These are phyloP conservation scores for Dendrocalamus latiflorus DNA, from an alignment of 202 grass and related monocot species.

Conservation along the genomic window DNA sequence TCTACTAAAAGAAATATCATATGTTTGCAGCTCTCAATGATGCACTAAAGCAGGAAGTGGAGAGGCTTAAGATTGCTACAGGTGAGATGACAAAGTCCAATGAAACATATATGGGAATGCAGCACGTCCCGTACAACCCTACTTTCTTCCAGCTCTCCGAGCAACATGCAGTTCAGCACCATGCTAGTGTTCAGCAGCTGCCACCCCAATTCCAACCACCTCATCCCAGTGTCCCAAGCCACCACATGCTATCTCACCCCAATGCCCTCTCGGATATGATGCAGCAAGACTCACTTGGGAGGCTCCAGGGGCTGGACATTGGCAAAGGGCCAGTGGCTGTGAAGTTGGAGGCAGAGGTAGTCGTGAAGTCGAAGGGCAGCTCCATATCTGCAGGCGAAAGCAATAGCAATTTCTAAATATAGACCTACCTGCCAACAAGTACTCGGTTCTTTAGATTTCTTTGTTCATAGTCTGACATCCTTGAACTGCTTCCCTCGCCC, in stretches of 20 bases:
- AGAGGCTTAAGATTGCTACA: conserved; percentile 85
- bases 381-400: conserved; percentile 73
- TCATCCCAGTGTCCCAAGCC: conserved; percentile 39
- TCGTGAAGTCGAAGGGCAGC: conserved; percentile 64
- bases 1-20: conserved; percentile 13
- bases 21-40: conserved; percentile 81
- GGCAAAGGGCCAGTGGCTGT: conserved; percentile 57
- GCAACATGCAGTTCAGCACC: conserved; percentile 51
- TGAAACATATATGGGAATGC: conserved; percentile 69
- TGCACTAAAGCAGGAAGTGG: conserved; percentile 89
- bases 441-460: conserved; percentile 34
- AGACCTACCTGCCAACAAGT: conserved; percentile 26
- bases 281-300: conserved; percentile 76
- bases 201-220: conserved; percentile 56
- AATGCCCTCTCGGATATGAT: conserved; percentile 70
- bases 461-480: conserved; percentile 83
- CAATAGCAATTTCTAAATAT: conserved; percentile 65
- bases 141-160: conserved; percentile 64
- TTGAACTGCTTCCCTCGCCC: conserved; percentile 6
- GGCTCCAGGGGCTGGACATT: conserved; percentile 75
- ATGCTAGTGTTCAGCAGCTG: conserved; percentile 56
- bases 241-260: conserved; percentile 56
- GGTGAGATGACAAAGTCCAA: conserved; percentile 62
- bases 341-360: conserved; percentile 53
- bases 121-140: conserved; percentile 50